Evolutionary conservation across 805 yeast genomes (phyloP), one percentile per base, ranked within the genome.

Genomic region (Myxozyma monticola): DNA sequence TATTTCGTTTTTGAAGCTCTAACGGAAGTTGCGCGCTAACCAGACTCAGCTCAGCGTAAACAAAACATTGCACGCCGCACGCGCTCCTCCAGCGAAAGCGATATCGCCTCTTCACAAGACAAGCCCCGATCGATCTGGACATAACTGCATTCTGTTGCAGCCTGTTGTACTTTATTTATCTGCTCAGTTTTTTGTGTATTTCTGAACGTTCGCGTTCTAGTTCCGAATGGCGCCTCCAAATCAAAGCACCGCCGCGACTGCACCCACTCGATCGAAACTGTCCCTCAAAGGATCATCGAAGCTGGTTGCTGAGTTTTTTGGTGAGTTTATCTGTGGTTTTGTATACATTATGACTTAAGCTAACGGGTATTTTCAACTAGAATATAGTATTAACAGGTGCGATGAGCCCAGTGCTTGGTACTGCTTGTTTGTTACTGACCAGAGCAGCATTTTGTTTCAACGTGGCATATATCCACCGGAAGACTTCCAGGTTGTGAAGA

Each of bases 401-500:
- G 42, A 25, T 4, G 24, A 4, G 17, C 12, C 12, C 5, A 21
- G 17, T n/a, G 5, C n/a, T 3, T 17, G 12, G 14, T 28, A 28
- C 14, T 9, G 14, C 14, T 10, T 9, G 12, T 10, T 14, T 9
- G 12, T 10, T 10, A 10, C 12, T 14, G 9, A 28, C 9, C 14
- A 28, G 31, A n/a, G 28, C 35, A 80, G 83, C 41, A 86, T 90
- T 22, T 75, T 91, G 4, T 90, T 84, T 65, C 97, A 91, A 66
- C 71, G 98, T 45, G 96, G 95, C 0, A 82, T 90, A 17, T 90
- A 90, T 61, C 96, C 96, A 0, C 76, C 86, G 2, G 95, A 86
- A 55, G 96, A 88, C 64, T 90, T 91, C 68, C 76, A 76, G 44
- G 74, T 83, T 1, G 88, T 87, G 2, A 76, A 79, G 60, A 88